Evolutionary conservation across 768 basidiomycete genomes (phyloP).

Genomic region (Symmetrospora coprosmae): DNA sequence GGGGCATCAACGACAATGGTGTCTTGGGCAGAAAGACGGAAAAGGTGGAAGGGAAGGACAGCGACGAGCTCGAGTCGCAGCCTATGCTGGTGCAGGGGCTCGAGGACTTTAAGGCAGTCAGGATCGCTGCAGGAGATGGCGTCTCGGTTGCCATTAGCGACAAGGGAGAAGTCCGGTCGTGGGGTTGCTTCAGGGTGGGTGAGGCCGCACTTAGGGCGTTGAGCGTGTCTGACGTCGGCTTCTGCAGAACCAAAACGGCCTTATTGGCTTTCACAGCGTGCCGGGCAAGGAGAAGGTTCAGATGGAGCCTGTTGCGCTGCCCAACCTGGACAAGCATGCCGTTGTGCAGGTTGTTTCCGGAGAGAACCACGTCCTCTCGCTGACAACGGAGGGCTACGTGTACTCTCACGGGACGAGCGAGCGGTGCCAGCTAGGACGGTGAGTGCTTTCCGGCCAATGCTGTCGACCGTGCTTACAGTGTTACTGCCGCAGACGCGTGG

Average conservation of each 20-base stretch:
- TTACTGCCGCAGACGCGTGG: neutral
- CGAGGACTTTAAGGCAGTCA: slow-evolving; percentile 69
- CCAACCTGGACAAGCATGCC: slow-evolving; percentile 28
- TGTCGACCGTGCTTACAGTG: neutral
- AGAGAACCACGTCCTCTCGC: slow-evolving; percentile 72
- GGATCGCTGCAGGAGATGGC: slow-evolving; percentile 70
- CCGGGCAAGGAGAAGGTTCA: slow-evolving; percentile 56
- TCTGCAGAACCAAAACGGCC: slow-evolving; percentile 49
- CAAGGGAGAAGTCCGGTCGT: slow-evolving; percentile 67
- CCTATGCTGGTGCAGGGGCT: slow-evolving; percentile 36
- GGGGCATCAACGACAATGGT: slow-evolving; percentile 41
- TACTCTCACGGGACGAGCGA: slow-evolving; percentile 84
- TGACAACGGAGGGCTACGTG: slow-evolving; percentile 74
- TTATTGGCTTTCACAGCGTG: slow-evolving; percentile 54
- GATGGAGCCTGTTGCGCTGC: slow-evolving; percentile 44
- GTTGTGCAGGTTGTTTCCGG: slow-evolving; percentile 52
- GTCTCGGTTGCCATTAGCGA: slow-evolving; percentile 70
- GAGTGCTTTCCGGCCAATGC: slow-evolving; percentile 53
- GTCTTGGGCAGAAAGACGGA: slow-evolving; percentile 38
- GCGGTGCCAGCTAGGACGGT: slow-evolving; percentile 78
- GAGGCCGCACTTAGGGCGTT: neutral
- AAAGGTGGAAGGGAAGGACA: slow-evolving; percentile 33
- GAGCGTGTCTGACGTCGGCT: neutral
- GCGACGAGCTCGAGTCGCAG: slow-evolving; percentile 38
- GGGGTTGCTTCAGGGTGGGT: slow-evolving; percentile 75